Evolutionary conservation across 225 moss, liverwort and hornwort genomes (phyloP).

Genomic region (Pleurozium schreberi): DNA sequence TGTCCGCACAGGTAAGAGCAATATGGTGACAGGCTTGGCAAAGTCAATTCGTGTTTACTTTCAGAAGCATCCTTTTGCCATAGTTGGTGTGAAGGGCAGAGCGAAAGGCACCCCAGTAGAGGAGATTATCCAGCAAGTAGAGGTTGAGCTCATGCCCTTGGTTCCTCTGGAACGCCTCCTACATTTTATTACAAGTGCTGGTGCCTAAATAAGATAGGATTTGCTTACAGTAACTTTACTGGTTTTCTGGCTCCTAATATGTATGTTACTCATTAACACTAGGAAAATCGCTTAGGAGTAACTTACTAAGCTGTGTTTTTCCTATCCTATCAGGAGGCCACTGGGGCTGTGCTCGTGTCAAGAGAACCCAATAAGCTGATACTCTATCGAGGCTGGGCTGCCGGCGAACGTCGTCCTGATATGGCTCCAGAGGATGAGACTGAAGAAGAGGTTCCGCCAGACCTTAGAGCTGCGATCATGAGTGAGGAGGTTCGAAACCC

Average conservation of each 20-base stretch:
- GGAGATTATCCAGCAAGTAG: slow-evolving; percentile 64
- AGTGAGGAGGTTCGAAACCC: slow-evolving; percentile 47
- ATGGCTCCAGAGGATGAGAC: slow-evolving; percentile 24
- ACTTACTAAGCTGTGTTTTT: neutral
- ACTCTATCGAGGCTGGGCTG: slow-evolving; percentile 82
- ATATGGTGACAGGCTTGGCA: slow-evolving; percentile 74
- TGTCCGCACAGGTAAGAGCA: slow-evolving; percentile 57
- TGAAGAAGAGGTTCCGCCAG: slow-evolving; percentile 34
- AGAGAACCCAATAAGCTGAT: slow-evolving; percentile 76
- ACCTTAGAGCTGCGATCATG: slow-evolving; percentile 58
- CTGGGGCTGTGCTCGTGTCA: slow-evolving; percentile 77
- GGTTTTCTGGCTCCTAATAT: neutral
- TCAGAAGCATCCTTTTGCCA: slow-evolving; percentile 64
- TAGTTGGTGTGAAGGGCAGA: slow-evolving; percentile 90
- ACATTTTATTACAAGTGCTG: neutral
- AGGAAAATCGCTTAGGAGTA: neutral
- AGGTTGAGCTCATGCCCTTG: slow-evolving; percentile 36
- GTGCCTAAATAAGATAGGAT: neutral
- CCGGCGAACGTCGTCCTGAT: slow-evolving; percentile 60
- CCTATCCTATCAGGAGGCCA: slow-evolving; percentile 43
- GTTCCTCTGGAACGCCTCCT: neutral
- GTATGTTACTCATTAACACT: neutral
- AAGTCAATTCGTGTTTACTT: slow-evolving; percentile 81
- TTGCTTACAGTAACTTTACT: neutral
- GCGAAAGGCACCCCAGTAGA: slow-evolving; percentile 75